Percentiles rank a stretch among this genome's conserved stretches.
Conservation (phyloP, 352 stramenopile species). For the Pythium apleroticum region DNA sequence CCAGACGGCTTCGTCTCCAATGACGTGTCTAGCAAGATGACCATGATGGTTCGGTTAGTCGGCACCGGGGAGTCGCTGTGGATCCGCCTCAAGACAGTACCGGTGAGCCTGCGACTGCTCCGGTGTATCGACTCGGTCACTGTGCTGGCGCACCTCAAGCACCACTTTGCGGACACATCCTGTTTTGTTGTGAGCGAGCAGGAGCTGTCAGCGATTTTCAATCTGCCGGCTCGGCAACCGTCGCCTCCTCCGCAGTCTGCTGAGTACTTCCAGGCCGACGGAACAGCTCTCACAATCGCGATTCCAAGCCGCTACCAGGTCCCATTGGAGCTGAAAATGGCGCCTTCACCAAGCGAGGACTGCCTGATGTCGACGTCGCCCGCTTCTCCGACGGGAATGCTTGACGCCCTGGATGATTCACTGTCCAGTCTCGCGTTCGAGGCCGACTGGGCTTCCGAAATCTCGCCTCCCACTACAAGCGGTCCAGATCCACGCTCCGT, state of each 20-base stretch:
- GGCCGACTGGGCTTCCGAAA: conserved; percentile 67
- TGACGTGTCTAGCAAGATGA: conserved; percentile 31
- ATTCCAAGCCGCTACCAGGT: conserved; percentile 18
- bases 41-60: conserved; percentile 46
- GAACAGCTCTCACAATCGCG: conserved; percentile 1
- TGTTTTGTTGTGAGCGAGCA: conserved; percentile 74
- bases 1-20: conserved; percentile 20
- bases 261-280: background rate
- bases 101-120: conserved; percentile 70
- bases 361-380: conserved; percentile 17
- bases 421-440: conserved; percentile 75
- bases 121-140: conserved; percentile 80
- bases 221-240: conserved; percentile 14
- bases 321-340: conserved; percentile 57
- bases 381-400: conserved; percentile 10
- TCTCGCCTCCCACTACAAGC: background rate
- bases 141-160: conserved; percentile 32
- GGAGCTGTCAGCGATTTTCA: conserved; percentile 47
- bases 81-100: conserved; percentile 57
- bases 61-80: conserved; percentile 36
- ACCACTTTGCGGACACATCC: conserved; percentile 67
- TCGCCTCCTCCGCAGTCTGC: background rate
- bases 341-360: conserved; percentile 7
- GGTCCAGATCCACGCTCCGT: background rate
- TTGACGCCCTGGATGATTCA: conserved; percentile 37